Evolutionary conservation across 2,329 filamentous ascomycete genomes (phyloP).

Genomic region (Alternaria rosae): DNA sequence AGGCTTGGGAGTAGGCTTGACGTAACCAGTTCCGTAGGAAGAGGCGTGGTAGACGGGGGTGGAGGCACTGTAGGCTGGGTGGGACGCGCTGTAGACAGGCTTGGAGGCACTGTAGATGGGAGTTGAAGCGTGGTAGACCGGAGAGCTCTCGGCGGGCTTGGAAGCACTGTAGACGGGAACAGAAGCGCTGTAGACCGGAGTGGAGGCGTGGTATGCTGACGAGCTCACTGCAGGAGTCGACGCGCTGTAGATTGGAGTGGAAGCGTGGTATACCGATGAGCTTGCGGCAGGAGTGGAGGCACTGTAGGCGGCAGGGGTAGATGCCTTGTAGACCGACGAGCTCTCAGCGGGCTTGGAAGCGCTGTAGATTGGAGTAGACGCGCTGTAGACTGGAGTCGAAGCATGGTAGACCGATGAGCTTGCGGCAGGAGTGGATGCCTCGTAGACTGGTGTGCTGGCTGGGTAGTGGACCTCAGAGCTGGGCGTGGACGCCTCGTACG

Average conservation of each 20-base stretch:
- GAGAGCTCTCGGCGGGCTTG: neutral
- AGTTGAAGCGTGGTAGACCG: neutral
- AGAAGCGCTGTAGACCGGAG: neutral
- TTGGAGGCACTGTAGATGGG: neutral
- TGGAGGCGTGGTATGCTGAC: neutral
- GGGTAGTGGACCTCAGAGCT: neutral
- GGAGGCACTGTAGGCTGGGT: neutral
- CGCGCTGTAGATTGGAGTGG: neutral
- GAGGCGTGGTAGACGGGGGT: slow-evolving; percentile 18
- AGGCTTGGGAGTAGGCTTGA: slow-evolving; percentile 11
- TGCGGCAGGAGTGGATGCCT: neutral
- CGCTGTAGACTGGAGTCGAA: neutral
- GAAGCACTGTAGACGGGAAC: neutral
- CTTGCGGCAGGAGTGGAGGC: neutral
- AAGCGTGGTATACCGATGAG: neutral
- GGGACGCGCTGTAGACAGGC: neutral
- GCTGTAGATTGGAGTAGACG: neutral
- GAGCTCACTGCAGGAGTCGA: slow-evolving; percentile 1
- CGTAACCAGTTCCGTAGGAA: slow-evolving; percentile 11
- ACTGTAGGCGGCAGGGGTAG: neutral
- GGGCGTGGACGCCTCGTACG: neutral
- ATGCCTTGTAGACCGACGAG: neutral
- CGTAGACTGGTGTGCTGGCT: neutral
- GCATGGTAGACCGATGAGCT: neutral
- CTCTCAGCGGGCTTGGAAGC: neutral